phyloP scores from a whole-genome alignment of 768 basidiomycete genomes.

The Pulveroboletus ravenelii region DNA sequence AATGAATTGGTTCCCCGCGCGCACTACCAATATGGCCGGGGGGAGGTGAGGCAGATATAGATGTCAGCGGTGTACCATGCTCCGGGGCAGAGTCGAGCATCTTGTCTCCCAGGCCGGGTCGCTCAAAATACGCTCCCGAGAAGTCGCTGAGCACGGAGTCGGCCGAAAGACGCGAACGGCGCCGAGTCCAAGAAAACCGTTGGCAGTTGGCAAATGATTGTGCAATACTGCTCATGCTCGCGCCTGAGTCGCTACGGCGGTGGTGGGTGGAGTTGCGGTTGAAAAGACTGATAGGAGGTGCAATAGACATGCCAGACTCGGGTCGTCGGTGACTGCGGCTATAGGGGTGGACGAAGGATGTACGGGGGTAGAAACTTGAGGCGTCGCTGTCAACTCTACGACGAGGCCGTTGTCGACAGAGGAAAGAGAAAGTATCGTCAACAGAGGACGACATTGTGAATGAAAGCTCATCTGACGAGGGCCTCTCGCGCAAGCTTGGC shows the following conservation, averaged over 20 bases:
- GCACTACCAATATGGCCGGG: slow-evolving; percentile 33
- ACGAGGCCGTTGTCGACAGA: slow-evolving; percentile 35
- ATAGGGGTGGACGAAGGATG: slow-evolving; percentile 29
- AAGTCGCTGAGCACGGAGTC: slow-evolving; percentile 68
- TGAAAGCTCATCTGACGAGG: slow-evolving; percentile 56
- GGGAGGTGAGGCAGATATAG: slow-evolving; percentile 65
- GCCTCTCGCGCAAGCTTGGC: slow-evolving; percentile 49
- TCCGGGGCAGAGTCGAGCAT: slow-evolving; percentile 68
- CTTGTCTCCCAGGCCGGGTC: slow-evolving; percentile 81
- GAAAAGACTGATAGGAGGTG: slow-evolving; percentile 68
- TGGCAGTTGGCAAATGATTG: slow-evolving; percentile 53
- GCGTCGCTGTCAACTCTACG: slow-evolving; percentile 69
- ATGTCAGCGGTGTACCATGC: slow-evolving; percentile 48
- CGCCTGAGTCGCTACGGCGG: slow-evolving; percentile 53
- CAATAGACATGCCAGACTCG: slow-evolving; percentile 58
- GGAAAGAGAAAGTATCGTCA: slow-evolving; percentile 74
- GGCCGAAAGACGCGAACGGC: slow-evolving; percentile 50
- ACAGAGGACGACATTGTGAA: slow-evolving; percentile 49
- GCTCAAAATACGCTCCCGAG: slow-evolving; percentile 50
- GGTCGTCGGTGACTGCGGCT: slow-evolving; percentile 52
- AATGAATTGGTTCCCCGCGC: slow-evolving; percentile 8
- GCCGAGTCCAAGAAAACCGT: slow-evolving; percentile 56
- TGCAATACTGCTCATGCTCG: slow-evolving; percentile 55
- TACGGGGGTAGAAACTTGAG: slow-evolving; percentile 69
- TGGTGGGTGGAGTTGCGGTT: slow-evolving; percentile 58